phyloP scores from a whole-genome alignment of 306 rosid species.

The Citrullus amarus region DNA sequence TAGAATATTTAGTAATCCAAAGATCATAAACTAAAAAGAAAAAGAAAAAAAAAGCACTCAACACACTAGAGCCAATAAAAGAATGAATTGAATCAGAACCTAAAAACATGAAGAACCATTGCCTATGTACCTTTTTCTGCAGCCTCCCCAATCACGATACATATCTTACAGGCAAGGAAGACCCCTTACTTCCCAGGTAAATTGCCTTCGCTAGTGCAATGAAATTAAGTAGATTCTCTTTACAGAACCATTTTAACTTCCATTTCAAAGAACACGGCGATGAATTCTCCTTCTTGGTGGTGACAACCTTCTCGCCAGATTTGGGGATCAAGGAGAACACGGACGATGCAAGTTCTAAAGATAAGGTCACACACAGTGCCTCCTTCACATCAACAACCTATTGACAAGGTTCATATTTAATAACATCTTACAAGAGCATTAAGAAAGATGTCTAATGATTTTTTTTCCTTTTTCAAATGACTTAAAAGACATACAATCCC shows the following conservation, averaged over 20 bases:
- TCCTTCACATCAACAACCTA: conserved; percentile 56
- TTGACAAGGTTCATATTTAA: neutral
- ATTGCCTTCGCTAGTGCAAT: conserved; percentile 70
- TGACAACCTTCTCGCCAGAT: conserved; percentile 13
- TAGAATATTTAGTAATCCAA: conserved; percentile 5
- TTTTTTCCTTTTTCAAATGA: neutral
- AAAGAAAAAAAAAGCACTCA: conserved; percentile 32
- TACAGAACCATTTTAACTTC: conserved; percentile 68
- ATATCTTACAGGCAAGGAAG: conserved; percentile 47
- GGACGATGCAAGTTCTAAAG: conserved; percentile 29
- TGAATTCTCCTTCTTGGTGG: conserved; percentile 14
- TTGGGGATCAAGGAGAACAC: conserved; percentile 21
- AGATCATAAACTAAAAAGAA: conserved; percentile 21
- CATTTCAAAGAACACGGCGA: conserved; percentile 26
- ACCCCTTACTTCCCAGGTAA: conserved; percentile 29
- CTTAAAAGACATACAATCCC: neutral
- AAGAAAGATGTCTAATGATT: neutral
- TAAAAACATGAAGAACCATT: conserved; percentile 11
- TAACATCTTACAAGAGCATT: neutral
- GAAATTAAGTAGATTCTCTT: conserved; percentile 48
- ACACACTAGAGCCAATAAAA: conserved; percentile 33
- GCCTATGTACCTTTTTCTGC: conserved; percentile 8
- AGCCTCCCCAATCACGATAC: conserved; percentile 21
- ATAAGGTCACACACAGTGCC: conserved; percentile 36
- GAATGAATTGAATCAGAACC: conserved; percentile 56